A percentile compares a stretch with the other conserved stretches of the same genome.
These are phyloP conservation scores for Solanum medicagineum DNA, from an alignment of 257 asterid genomes.

Conservation along the genomic window DNA sequence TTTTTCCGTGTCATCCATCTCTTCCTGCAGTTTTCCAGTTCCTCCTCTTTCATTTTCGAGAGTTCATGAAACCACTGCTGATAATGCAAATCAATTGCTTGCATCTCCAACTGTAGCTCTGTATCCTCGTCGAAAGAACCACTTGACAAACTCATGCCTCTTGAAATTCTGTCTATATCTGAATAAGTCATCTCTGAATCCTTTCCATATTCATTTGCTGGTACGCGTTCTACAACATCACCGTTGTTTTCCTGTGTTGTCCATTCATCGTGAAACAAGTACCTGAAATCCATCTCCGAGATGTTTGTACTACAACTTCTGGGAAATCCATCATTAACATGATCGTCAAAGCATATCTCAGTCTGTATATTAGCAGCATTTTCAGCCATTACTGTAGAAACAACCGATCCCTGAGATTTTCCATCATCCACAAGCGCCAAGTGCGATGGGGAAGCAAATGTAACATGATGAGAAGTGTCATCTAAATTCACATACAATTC, in stretches of 20 bases:
- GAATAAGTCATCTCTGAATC: slow-evolving; percentile 1
- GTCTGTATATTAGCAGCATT: slow-evolving; percentile 8
- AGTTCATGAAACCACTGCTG: slow-evolving; percentile 19
- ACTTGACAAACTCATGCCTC: slow-evolving; percentile 14
- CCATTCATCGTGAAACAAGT: slow-evolving; percentile 17
- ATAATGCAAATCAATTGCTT: slow-evolving; percentile 19
- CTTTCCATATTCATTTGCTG: slow-evolving; percentile 1
- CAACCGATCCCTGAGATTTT: slow-evolving; percentile 29
- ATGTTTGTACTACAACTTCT: slow-evolving; percentile 11
- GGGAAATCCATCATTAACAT: background rate
- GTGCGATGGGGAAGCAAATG: background rate
- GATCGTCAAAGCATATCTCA: slow-evolving; percentile 1
- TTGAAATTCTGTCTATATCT: slow-evolving; percentile 1
- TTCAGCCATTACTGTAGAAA: slow-evolving; percentile 16
- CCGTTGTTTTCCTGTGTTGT: slow-evolving; percentile 11
- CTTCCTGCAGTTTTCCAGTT: slow-evolving; percentile 22
- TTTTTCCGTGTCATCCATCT: slow-evolving; percentile 23
- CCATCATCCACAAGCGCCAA: background rate
- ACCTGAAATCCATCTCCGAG: slow-evolving; percentile 30
- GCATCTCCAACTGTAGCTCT: slow-evolving; percentile 13
- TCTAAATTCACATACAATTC: background rate
- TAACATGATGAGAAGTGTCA: slow-evolving; percentile 4
- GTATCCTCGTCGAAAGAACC: slow-evolving; percentile 10
- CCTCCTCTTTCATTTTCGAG: slow-evolving; percentile 21
- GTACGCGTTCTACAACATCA: background rate